Evolutionary conservation across 2,329 filamentous ascomycete genomes (phyloP).

Genomic region (Exophiala mesophila): DNA sequence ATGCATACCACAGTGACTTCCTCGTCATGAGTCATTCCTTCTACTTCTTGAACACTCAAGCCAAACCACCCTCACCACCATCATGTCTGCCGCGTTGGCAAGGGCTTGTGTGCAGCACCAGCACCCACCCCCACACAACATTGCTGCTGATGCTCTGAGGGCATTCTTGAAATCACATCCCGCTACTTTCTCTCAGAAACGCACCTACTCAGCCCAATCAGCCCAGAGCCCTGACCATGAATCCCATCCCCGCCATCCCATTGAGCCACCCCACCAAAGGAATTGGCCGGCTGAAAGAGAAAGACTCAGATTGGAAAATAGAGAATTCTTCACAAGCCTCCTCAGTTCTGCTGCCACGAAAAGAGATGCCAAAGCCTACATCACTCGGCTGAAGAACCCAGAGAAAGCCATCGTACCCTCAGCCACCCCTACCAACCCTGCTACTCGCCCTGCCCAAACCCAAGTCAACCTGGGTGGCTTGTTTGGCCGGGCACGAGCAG

Average conservation of each 20-base stretch:
- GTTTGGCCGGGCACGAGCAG: constrained; percentile 54
- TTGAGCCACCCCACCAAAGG: background rate
- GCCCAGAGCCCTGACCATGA: constrained; percentile 21
- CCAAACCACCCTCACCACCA: constrained; percentile 29
- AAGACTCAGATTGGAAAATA: constrained; percentile 42
- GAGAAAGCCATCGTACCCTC: constrained; percentile 21
- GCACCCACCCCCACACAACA: constrained; percentile 31
- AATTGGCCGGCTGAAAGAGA: constrained; percentile 34
- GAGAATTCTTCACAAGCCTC: constrained; percentile 84
- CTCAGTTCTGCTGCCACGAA: constrained; percentile 86
- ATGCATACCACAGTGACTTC: no score
- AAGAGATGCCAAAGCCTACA: constrained; percentile 84
- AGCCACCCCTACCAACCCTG: constrained; percentile 18
- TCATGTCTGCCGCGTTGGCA: constrained; percentile 24
- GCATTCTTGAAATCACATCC: constrained; percentile 7
- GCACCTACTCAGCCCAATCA: constrained; percentile 19
- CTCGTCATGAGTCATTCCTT: no score
- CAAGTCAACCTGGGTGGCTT: constrained; percentile 50
- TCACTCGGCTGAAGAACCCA: constrained; percentile 69
- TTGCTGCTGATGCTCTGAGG: constrained; percentile 17
- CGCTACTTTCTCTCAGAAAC: background rate
- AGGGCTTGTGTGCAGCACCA: constrained; percentile 24
- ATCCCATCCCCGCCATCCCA: background rate
- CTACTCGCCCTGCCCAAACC: constrained; percentile 26
- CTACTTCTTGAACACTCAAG: no score